Conservation (phyloP, 768 basidiomycete genomes). For the Pseudohyphozyma bogoriensis region DNA sequence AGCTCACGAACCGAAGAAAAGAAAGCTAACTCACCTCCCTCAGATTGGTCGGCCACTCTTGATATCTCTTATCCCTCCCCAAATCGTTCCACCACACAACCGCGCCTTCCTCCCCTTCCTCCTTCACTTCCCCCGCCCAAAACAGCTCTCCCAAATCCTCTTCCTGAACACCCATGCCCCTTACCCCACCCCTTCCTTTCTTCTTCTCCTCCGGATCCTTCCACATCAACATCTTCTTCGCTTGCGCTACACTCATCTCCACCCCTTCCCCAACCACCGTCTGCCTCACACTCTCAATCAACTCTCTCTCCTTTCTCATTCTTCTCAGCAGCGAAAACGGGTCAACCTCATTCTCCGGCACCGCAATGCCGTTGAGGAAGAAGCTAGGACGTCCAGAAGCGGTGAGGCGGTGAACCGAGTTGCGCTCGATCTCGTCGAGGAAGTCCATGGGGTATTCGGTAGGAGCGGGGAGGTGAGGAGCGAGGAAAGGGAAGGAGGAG, state of each 20-base stretch:
- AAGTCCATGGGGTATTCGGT: conserved; percentile 4
- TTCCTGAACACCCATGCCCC: conserved; percentile 4
- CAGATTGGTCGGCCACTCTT: conserved; percentile 26
- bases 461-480: conserved; percentile 8
- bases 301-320: conserved; percentile 58
- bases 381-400: conserved; percentile 47
- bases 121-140: conserved; percentile 76
- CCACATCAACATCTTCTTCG: conserved; percentile 57
- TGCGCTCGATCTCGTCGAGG: conserved; percentile 12
- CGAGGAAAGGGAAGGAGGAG: conserved; percentile 20
- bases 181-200: conserved; percentile 49
- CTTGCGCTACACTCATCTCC: conserved; percentile 51
- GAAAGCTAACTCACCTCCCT: conserved; percentile 18
- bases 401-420: conserved; percentile 2
- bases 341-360: conserved; percentile 57
- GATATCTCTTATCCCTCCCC: conserved; percentile 64
- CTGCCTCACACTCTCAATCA: conserved; percentile 53
- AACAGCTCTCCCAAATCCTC: conserved; percentile 51
- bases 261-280: conserved; percentile 50
- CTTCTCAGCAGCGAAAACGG: conserved; percentile 64
- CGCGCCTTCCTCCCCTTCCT: conserved; percentile 62
- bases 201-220: conserved; percentile 49
- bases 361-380: conserved; percentile 69
- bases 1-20: too few relatives aligned
- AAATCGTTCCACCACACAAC: conserved; percentile 87